Evolutionary conservation across 1,284 basidiomycete species (phyloP).

Genomic region (Ustilago loliicola): DNA sequence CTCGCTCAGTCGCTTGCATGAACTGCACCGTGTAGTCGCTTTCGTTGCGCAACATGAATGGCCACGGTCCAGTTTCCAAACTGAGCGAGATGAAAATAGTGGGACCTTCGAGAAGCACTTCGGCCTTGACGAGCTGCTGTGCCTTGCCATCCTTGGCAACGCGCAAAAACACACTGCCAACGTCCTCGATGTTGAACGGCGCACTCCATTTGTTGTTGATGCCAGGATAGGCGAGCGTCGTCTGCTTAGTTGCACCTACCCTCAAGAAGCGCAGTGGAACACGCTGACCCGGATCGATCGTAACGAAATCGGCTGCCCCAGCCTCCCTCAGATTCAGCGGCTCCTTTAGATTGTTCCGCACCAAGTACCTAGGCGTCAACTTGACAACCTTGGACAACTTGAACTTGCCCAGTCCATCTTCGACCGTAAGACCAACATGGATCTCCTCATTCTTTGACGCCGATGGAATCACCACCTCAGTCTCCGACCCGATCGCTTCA

Average conservation of each 20-base stretch:
- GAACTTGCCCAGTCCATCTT: conserved; percentile 90
- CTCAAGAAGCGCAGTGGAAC: conserved; percentile 81
- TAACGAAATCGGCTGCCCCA: conserved; percentile 74
- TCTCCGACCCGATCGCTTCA: conserved; percentile 92
- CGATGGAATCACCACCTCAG: conserved; percentile 82
- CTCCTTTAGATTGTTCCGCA: conserved; percentile 84
- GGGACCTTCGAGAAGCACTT: conserved; percentile 86
- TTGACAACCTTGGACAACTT: conserved; percentile 96
- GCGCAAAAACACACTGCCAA: conserved; percentile 86
- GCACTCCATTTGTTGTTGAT: conserved; percentile 87
- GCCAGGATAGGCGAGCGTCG: conserved; percentile 86
- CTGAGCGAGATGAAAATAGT: conserved; percentile 88
- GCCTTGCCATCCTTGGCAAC: conserved; percentile 71
- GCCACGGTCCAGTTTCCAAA: conserved; percentile 81
- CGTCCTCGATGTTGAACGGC: conserved; percentile 91
- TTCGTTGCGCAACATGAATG: conserved; percentile 90
- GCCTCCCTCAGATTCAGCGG: conserved; percentile 87
- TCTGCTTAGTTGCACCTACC: conserved; percentile 74
- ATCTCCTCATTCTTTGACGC: conserved; percentile 80
- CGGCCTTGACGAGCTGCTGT: conserved; percentile 80
- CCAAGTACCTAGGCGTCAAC: conserved; percentile 87
- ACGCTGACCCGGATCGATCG: conserved; percentile 74
- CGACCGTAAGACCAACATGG: conserved; percentile 90
- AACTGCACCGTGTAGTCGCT: conserved; percentile 82
- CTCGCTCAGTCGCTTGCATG: conserved; percentile 74